Conservation (phyloP, 139 green algal genomes). For the Diplosphaera chodatii region DNA sequence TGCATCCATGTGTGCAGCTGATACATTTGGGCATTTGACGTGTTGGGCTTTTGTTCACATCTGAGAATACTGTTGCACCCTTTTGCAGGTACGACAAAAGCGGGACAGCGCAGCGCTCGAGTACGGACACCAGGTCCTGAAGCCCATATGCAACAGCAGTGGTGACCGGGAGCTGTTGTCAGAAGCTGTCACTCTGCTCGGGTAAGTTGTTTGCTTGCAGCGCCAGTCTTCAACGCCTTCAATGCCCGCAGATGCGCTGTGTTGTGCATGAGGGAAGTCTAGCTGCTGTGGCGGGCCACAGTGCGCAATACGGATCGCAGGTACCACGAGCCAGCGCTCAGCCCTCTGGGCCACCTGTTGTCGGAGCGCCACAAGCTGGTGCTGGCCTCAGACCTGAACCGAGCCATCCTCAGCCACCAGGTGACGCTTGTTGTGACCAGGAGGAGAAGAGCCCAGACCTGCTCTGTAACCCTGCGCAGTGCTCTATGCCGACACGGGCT, state of each 20-base stretch:
- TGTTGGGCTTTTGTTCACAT: background rate
- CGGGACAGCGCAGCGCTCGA: constrained; percentile 14
- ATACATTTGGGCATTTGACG: too few relatives aligned
- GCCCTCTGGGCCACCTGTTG: constrained; percentile 54
- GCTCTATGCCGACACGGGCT: too few relatives aligned
- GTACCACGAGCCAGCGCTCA: constrained; percentile 50
- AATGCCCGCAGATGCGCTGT: too few relatives aligned
- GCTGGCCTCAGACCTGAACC: constrained; percentile 48
- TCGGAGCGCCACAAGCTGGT: constrained; percentile 13
- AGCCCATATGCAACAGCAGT: background rate
- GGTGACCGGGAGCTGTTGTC: constrained; percentile 18
- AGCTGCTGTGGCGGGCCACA: too few relatives aligned
- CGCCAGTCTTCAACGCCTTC: too few relatives aligned
- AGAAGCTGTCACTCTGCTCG: constrained; percentile 61
- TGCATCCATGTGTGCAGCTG: too few relatives aligned
- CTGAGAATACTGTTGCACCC: constrained; percentile 16
- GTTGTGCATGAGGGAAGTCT: too few relatives aligned
- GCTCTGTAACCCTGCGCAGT: too few relatives aligned
- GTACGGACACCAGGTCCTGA: background rate
- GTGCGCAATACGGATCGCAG: too few relatives aligned
- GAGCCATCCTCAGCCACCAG: constrained; percentile 37
- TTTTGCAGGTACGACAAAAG: constrained; percentile 3
- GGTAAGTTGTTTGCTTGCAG: background rate
- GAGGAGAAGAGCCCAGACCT: too few relatives aligned
- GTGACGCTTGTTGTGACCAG: too few relatives aligned